Evolutionary conservation across 2,329 filamentous ascomycete genomes (phyloP).

Genomic region (Fusarium graminum): DNA sequence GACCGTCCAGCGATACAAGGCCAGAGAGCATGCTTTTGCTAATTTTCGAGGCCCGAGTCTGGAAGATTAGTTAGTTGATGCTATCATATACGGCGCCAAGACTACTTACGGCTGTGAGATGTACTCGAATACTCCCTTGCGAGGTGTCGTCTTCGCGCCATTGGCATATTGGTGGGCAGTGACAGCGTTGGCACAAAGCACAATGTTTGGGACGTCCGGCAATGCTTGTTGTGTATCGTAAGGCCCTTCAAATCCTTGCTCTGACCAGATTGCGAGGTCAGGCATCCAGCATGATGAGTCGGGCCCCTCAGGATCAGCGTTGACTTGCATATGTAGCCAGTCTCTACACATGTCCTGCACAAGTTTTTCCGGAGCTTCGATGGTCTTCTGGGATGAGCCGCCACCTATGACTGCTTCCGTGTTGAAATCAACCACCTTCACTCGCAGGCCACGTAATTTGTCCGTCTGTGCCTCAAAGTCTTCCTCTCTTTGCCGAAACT

Average conservation of each 20-base stretch:
- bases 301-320: constrained; percentile 15
- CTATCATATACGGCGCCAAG: accelerated
- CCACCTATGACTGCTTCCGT: background rate
- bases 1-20: constrained; percentile 48
- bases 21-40: constrained; percentile 51
- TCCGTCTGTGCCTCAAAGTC: constrained; percentile 49
- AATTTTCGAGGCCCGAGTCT: constrained; percentile 57
- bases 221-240: background rate
- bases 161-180: constrained; percentile 49
- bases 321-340: constrained; percentile 41
- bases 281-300: constrained; percentile 29
- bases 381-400: background rate
- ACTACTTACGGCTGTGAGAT: constrained; percentile 56
- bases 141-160: constrained; percentile 31
- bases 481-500: constrained; percentile 36
- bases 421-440: constrained; percentile 30
- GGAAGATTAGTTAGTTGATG: background rate
- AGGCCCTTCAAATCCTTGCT: constrained; percentile 22
- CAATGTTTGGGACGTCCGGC: constrained; percentile 45
- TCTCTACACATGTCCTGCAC: constrained; percentile 28
- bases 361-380: constrained; percentile 9
- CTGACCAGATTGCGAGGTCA: constrained; percentile 49
- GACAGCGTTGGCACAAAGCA: constrained; percentile 53
- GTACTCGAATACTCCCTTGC: constrained; percentile 53
- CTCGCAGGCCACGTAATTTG: constrained; percentile 51